Conservation (phyloP, 805 yeast species). For the Saturnispora mendoncae region DNA sequence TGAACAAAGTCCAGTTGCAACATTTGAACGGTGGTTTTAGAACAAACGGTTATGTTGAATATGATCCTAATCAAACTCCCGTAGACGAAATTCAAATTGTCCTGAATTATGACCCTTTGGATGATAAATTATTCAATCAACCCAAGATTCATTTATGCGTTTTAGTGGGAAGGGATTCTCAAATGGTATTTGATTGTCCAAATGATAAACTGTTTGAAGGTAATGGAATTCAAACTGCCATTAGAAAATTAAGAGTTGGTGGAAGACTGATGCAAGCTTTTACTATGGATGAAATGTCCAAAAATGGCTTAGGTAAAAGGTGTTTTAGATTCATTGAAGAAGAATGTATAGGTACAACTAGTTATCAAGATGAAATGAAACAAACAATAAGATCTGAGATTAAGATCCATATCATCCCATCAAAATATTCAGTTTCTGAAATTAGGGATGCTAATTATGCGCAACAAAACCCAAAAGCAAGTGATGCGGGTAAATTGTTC, state of each 20-base stretch:
- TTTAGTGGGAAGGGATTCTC: slow-evolving; percentile 68
- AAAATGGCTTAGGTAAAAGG: slow-evolving; percentile 70
- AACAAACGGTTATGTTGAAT: slow-evolving; percentile 28
- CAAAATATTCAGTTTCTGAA: slow-evolving; percentile 59
- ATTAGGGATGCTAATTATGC: slow-evolving; percentile 73
- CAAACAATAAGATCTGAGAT: slow-evolving; percentile 45
- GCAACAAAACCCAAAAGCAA: slow-evolving; percentile 74
- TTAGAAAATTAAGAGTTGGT: slow-evolving; percentile 67
- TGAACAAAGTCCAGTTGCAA: slow-evolving; percentile 46
- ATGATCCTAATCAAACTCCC: slow-evolving; percentile 10
- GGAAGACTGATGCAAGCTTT: slow-evolving; percentile 86
- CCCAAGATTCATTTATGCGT: slow-evolving; percentile 79
- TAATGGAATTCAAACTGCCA: slow-evolving; percentile 60
- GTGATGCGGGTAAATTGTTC: slow-evolving; percentile 66
- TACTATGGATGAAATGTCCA: slow-evolving; percentile 82
- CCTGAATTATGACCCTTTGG: slow-evolving; percentile 45
- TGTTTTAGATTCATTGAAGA: slow-evolving; percentile 70
- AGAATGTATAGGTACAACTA: slow-evolving; percentile 43
- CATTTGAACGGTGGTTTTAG: slow-evolving; percentile 33
- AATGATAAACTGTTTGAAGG: slow-evolving; percentile 44
- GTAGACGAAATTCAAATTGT: slow-evolving; percentile 16
- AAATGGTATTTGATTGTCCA: slow-evolving; percentile 64
- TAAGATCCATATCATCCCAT: slow-evolving; percentile 67
- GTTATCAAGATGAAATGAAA: slow-evolving; percentile 32
- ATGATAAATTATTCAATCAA: slow-evolving; percentile 30